These are phyloP conservation scores for Scutellaria galericulata DNA, from an alignment of 257 asterid genomes.

Conservation along the genomic window DNA sequence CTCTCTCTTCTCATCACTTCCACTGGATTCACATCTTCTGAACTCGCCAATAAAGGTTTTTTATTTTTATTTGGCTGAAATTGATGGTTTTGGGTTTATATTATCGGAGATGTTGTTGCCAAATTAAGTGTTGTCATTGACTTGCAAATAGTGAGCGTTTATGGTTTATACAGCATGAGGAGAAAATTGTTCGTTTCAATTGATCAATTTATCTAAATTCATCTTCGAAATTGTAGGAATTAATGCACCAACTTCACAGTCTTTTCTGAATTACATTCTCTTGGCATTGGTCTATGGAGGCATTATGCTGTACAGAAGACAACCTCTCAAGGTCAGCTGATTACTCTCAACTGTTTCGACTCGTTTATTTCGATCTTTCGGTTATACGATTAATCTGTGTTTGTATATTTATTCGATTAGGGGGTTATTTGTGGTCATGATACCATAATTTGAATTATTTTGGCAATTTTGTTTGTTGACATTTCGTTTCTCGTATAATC, in stretches of 20 bases:
- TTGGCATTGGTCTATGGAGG: slow-evolving; percentile 81
- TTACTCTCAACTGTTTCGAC: background rate
- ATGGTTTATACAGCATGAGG: background rate
- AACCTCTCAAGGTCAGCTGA: slow-evolving; percentile 71
- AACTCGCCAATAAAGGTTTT: slow-evolving; percentile 71
- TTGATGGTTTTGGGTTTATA: background rate
- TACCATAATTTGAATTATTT: background rate
- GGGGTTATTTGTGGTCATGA: background rate
- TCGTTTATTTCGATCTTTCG: background rate
- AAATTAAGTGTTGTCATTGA: background rate
- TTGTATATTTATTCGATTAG: background rate
- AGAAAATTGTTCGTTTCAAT: background rate
- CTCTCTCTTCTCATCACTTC: slow-evolving; percentile 88
- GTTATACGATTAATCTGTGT: background rate
- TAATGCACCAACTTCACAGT: slow-evolving; percentile 95
- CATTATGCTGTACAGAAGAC: slow-evolving; percentile 61
- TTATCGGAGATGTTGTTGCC: too few relatives aligned
- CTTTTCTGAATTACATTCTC: slow-evolving; percentile 75
- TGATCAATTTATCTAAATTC: background rate
- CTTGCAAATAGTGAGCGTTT: background rate
- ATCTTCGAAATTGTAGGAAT: slow-evolving; percentile 55
- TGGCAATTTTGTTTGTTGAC: background rate
- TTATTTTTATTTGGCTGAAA: background rate
- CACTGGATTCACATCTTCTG: slow-evolving; percentile 89
- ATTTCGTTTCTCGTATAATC: background rate